Evolutionary conservation across 2,329 filamentous ascomycete genomes (phyloP), one percentile per base, ranked within the genome.

Genomic region (Colletotrichum tabaci): DNA sequence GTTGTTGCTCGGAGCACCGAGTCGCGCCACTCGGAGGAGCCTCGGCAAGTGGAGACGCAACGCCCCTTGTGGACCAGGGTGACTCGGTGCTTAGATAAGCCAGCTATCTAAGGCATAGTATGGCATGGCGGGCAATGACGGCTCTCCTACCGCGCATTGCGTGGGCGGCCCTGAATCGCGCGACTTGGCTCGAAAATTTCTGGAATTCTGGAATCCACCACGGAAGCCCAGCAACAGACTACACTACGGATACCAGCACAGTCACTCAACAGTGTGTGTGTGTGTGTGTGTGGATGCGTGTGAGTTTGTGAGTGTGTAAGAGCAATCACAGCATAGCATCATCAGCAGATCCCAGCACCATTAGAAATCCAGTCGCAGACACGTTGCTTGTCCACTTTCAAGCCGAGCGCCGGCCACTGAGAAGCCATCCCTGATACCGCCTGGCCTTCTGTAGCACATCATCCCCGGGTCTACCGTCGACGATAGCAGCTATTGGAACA

Each of bases 151-250:
- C 21, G n/a, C 68, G 65, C 52, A 61, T 71, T 50, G 38, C 38
- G 53, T 57, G 26, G 49, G 67, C 21, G 35, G 55, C 57, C 65
- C 68, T 71, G 58, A 71, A 49, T 71, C 68, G 68, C 60, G 68
- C 58, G 35, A 52, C 44, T 38, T 38, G 35, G 50, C 57, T 53
- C 58, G 46, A 68, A 68, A 71, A 60, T 60, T 44, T 63, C 61
- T 55, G 49, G 49, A 55, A 55, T 63, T 71, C 65, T 71, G 69
- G 65, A 71, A 71, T 60, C 58, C 69, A 71, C 65, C 65, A 71
- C 61, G 44, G 44, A 44, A 58, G 53, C 44, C 4, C 15, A 62
- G 47, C 47, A 46, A 56, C 49, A 42, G 21, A 38, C 8, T 0
- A 38, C 9, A 38, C 8, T 10, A 38, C 9, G 1, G 30, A 35